Evolutionary conservation across 257 asterid genomes (phyloP), one percentile per base, ranked within the genome.

Genomic region (Dorcoceras hygrometricum): DNA sequence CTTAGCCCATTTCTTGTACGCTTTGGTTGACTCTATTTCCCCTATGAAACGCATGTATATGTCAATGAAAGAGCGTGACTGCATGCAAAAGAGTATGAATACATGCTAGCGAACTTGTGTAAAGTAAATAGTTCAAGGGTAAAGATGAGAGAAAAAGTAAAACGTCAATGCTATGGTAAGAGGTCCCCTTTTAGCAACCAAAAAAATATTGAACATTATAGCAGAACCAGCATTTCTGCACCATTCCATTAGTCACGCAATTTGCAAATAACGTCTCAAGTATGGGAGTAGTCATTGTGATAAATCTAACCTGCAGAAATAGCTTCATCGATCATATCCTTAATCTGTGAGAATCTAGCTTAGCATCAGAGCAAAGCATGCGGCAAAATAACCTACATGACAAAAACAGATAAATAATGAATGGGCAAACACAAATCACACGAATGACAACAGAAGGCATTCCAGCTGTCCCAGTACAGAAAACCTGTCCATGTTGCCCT

Each of bases 401-500:
- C n/a, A 81, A 65, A 51, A 73, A 65, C 26, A 50, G 65, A 66
- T 53, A 27, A 53, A 71, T 55, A 55, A 27, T 66, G 69, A 66
- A 56, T 32, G 3, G 19, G 32, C 31, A 11, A 75, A 31, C 3
- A 20, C 57, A 66, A 31, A 68, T 4, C 66, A 29, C 65, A 60
- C 6, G 48, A 19, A 8, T 31, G 53, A 43, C 18, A 16, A 32
- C 61, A 43, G 22, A 59, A 24, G 61, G 26, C 54, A 65, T 11
- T 39, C 50, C 50, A 59, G 57, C 34, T 54, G 46, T 51, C 57
- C 0, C n/a, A 53, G 65, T 26, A 46, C n/a, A 50, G 27, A 36
- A 24, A 77, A 93, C 99, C 78, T 88, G 63, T 81, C 88, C 99
- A 93, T 93, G 77, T 83, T 85, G 73, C 99, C 97, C 81, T 86